Evolutionary conservation across 345 rosid genomes (phyloP), one percentile per base, ranked within the genome.

Genomic region (Eucalyptus urophylla): DNA sequence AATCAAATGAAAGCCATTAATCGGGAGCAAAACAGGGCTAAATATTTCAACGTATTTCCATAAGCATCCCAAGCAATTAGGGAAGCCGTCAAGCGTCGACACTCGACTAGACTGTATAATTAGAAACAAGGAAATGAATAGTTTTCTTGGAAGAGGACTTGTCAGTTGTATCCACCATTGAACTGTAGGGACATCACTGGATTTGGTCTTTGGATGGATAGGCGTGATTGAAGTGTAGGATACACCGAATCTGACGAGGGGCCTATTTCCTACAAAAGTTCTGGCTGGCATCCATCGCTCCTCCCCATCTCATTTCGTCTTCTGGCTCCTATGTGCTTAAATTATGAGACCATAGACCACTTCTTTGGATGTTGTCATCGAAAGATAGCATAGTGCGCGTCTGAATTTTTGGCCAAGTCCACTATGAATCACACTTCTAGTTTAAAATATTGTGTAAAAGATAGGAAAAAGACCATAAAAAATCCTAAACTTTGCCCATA

Each of bases 401-500:
- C 27, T 56, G 29, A 24, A 8, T 10, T 56, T 56, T 56, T 56
- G 29, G 27, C 62, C 62, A 22, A 2, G 62, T 56, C 29, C 62
- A 56, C 27, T 24, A 56, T 56, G 29, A 56, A 56, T 56, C 62
- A 24, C 62, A 24, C 62, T 56, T 24, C 29, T 56, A 21, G 47
- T 40, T 76, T 76, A 19, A 19, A 37, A 37, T 40, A 76, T 76
- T 76, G 29, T 76, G 47, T 37, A 43, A 76, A 76, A 19, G 8
- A 72, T 11, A 37, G 53, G 17, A 0, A 50, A 14, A 0, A 50
- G 7, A 50, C 53, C 53, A 50, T 2, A 7, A 50, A 50, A 50
- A 50, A 50, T 6, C 0, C 19, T 0, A 14, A 50, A 50, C 15
- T 50, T 50, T 50, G 3, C 7, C 17, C 0, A 49, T 14, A 2